Evolutionary conservation across 345 rosid species (phyloP).

Genomic region (Syzygium aqueum): DNA sequence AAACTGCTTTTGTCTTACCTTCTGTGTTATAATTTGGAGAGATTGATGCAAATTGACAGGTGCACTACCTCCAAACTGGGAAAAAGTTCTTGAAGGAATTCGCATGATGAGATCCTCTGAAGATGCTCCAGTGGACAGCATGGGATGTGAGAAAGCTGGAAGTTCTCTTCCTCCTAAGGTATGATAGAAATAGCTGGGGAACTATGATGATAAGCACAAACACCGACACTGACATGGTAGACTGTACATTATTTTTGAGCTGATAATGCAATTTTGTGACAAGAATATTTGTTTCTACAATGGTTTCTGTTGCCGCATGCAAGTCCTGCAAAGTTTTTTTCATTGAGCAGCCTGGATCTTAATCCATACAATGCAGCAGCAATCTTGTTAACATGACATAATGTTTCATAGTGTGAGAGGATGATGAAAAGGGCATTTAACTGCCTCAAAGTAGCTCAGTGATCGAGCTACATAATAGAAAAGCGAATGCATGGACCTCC

Average conservation of each 20-base stretch:
- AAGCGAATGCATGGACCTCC: background rate
- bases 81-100: constrained; percentile 56
- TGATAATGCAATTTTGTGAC: background rate
- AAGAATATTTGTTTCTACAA: background rate
- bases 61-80: constrained; percentile 50
- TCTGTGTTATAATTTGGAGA: background rate
- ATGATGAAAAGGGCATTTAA: background rate
- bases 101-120: constrained; percentile 55
- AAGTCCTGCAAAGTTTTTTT: background rate
- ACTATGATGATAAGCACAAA: background rate
- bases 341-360: background rate
- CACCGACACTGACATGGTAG: background rate
- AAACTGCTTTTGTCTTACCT: background rate
- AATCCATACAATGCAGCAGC: background rate
- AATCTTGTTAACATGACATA: background rate
- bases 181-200: background rate
- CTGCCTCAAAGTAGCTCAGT: background rate
- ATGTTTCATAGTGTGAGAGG: background rate
- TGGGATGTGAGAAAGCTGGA: constrained; percentile 82
- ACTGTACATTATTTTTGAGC: background rate
- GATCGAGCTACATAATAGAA: background rate
- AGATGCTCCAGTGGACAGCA: constrained; percentile 68
- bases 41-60: constrained; percentile 10
- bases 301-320: background rate
- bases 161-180: constrained; percentile 60